Base-by-base conservation (phyloP, 1,139 yeast species). In the Protomyces inundatus region DNA sequence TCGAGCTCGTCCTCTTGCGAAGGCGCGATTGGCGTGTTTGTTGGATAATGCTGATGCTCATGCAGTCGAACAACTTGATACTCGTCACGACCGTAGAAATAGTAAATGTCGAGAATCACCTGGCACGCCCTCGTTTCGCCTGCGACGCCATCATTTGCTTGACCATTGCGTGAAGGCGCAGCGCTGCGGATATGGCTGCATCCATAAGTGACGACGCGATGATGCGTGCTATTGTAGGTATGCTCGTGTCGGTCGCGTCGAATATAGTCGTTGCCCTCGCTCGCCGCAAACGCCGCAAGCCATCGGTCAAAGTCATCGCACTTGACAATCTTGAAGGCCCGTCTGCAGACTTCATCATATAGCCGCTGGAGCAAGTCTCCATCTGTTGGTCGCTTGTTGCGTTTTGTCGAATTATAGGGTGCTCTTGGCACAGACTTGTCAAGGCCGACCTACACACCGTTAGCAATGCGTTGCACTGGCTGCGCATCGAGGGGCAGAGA, bases 201-300 rank as follows among this genome's bases (percentile, higher is more conserved):
- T 9, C 55, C 56, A 52, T 58, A 58, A 16, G 62, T 58, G 40
- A 58, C 62, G 45, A 58, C 62, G 12, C 62, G 55, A 34, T 58
- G 62, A 35, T 58, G 62, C 6, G 62, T 58, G 35, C 62, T 58
- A 45, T 58, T 58, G 52, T 58, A 58, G 16, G 62, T 58, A 50
- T 58, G 62, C n/a, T 58, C 62, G 45, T 58, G 62, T 37, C 45
- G 51, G 32, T 51, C 56, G 14, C 45, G 39, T 5, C 62, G 55
- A 7, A 51, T 56, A 34, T 58, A 58, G 36, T 58, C 56, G 9
- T 58, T 58, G 52, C 62, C 62, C 34, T 58, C 62, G 45, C 52
- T 56, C 30, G 54, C 55, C 7, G 62, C 62, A 52, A 40, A 58
- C 5, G 55, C 37, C 2, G 62, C 62, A 1, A 58, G 56, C 62